Conservation (phyloP, 441 rosid species). For the Populus hybrid region DNA sequence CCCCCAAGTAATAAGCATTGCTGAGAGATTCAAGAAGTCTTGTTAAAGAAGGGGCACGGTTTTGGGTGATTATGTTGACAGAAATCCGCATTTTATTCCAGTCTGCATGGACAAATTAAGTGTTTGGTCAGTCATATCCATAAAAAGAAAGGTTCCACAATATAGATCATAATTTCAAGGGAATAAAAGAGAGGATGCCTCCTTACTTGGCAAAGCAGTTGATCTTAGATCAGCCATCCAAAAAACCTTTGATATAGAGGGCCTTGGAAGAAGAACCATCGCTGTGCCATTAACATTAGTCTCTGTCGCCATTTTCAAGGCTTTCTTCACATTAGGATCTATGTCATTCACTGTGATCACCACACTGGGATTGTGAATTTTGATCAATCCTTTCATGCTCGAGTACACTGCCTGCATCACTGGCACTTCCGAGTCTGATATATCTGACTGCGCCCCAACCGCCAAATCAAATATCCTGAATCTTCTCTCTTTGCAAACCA, state of each 20-base stretch:
- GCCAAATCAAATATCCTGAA: conserved; percentile 86
- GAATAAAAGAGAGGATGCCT: neutral
- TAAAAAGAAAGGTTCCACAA: no score
- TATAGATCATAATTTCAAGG: neutral
- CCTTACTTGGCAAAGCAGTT: conserved; percentile 90
- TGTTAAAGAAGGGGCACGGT: conserved; percentile 58
- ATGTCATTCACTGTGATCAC: conserved; percentile 74
- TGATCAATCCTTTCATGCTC: conserved; percentile 88
- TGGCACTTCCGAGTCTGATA: conserved; percentile 81
- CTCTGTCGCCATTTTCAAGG: conserved; percentile 81
- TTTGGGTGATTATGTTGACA: conserved; percentile 86
- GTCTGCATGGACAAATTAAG: conserved; percentile 45
- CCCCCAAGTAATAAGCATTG: conserved; percentile 74
- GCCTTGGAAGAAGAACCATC: conserved; percentile 63
- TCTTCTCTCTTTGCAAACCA: conserved; percentile 75
- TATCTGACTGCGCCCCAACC: conserved; percentile 53
- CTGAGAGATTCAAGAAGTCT: conserved; percentile 76
- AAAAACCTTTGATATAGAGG: conserved; percentile 71
- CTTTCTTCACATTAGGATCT: conserved; percentile 76
- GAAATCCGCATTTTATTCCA: conserved; percentile 93
- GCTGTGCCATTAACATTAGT: conserved; percentile 47
- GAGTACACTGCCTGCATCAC: conserved; percentile 79
- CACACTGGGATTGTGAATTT: conserved; percentile 82
- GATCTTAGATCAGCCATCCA: conserved; percentile 99
- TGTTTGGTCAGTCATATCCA: neutral